A percentile compares a stretch with the other conserved stretches of the same genome.
phyloP scores from a whole-genome alignment of 2,329 filamentous ascomycete species.

The Macrophomina phaseolina region DNA sequence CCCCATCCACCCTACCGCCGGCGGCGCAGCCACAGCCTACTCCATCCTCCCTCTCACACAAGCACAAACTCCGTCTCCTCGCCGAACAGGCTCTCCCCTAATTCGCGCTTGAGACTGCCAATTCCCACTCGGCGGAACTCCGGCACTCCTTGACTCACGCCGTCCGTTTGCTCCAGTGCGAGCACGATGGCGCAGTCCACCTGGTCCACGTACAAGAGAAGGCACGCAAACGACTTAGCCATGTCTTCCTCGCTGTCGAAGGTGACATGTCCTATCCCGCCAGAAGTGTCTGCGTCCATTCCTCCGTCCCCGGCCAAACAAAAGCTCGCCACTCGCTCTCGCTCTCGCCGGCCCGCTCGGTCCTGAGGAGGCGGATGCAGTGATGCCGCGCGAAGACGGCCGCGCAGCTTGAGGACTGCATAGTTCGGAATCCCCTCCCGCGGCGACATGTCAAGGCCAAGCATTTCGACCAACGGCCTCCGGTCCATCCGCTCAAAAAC shows the following conservation, averaged over 20 bases:
- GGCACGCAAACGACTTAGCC: not conserved
- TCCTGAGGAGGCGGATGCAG: too few species aligned
- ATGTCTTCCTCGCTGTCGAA: not conserved
- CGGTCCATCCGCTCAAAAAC: too few species aligned
- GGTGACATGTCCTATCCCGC: too few species aligned
- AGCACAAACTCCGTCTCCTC: slow-evolving; percentile 7
- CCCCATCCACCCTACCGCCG: not conserved
- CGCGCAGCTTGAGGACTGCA: too few species aligned
- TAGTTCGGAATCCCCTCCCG: too few species aligned
- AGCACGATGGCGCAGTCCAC: not conserved
- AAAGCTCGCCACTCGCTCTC: too few species aligned
- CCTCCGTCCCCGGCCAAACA: too few species aligned
- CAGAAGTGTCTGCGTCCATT: too few species aligned
- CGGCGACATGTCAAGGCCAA: too few species aligned
- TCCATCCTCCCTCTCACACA: not conserved
- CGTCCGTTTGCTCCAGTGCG: not conserved
- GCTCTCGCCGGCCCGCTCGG: too few species aligned
- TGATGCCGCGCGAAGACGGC: too few species aligned
- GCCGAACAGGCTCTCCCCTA: slow-evolving; percentile 2
- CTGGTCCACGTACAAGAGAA: not conserved
- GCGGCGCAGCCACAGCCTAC: not conserved
- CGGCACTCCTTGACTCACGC: not conserved
- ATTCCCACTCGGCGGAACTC: slow-evolving; percentile 2
- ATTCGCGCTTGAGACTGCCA: not conserved
- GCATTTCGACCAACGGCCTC: too few species aligned